Conservation (phyloP, 73 alveolate genomes). For the Paramecium bursaria region DNA sequence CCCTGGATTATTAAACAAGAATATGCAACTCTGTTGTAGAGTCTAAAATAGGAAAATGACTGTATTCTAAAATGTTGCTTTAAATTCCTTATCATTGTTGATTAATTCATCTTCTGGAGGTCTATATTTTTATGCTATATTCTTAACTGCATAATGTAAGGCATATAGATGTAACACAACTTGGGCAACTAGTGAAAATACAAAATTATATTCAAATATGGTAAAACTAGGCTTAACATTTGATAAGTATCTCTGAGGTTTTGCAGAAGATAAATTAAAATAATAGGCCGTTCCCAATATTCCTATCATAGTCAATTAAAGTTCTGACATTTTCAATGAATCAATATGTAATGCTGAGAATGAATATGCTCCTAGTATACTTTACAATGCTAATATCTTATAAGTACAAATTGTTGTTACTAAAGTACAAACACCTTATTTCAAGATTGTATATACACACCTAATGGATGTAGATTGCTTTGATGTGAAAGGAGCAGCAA, state of each 20-base stretch:
- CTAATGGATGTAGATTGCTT: conserved; percentile 89
- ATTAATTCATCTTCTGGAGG: background rate
- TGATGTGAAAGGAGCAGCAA: conserved; percentile 98
- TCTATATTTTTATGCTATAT: background rate
- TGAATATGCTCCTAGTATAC: conserved; percentile 47
- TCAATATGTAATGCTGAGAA: conserved; percentile 42
- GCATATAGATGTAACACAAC: conserved; percentile 14
- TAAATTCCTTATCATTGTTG: conserved; percentile 20
- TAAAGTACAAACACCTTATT: conserved; percentile 83
- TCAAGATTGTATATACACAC: conserved; percentile 85
- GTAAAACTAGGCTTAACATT: conserved; percentile 17
- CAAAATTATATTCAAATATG: conserved; percentile 2
- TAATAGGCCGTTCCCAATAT: conserved; percentile 59
- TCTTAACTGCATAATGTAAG: conserved; percentile 20
- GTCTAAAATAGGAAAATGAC: too few species aligned
- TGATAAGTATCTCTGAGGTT: background rate
- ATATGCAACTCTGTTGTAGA: conserved; percentile 39
- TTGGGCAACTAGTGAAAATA: background rate
- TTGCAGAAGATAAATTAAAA: conserved; percentile 49
- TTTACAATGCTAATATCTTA: conserved; percentile 61
- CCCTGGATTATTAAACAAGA: conserved; percentile 57
- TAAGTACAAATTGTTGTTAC: conserved; percentile 68
- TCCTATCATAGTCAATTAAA: conserved; percentile 58
- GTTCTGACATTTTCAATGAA: conserved; percentile 67
- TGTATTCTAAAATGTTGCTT: too few species aligned